A percentile compares a stretch with the other conserved stretches of the same genome.
Conservation (phyloP, 331 rosid genomes). For the Rosa hybrid region DNA sequence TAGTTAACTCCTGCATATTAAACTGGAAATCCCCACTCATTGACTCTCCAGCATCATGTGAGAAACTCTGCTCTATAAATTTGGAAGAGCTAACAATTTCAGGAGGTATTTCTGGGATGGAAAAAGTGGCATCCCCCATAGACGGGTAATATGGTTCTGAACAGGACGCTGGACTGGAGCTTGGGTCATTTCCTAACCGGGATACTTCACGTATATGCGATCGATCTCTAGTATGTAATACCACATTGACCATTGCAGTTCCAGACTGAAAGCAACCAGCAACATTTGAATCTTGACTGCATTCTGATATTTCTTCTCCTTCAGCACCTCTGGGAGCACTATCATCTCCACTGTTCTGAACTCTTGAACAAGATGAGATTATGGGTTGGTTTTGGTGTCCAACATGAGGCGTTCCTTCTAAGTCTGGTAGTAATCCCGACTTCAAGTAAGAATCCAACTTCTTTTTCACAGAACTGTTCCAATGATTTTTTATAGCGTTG, state of each 20-base stretch:
- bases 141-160: conserved; percentile 68
- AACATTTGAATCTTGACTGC: conserved; percentile 79
- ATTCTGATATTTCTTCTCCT: conserved; percentile 78
- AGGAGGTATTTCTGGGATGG: conserved; percentile 48
- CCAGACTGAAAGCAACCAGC: conserved; percentile 44
- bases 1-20: conserved; percentile 48
- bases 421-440: conserved; percentile 77
- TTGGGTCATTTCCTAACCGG: conserved; percentile 47
- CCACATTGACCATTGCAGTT: conserved; percentile 45
- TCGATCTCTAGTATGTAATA: conserved; percentile 50
- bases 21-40: conserved; percentile 44
- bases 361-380: conserved; percentile 58
- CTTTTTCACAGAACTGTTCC: conserved; percentile 99
- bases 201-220: conserved; percentile 48
- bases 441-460: conserved; percentile 96
- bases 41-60: conserved; percentile 51
- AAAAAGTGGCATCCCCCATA: conserved; percentile 57
- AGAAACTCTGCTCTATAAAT: conserved; percentile 52
- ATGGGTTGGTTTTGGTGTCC: conserved; percentile 54
- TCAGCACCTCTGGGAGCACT: conserved; percentile 59
- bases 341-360: conserved; percentile 74
- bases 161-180: conserved; percentile 61
- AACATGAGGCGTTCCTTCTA: conserved; percentile 57
- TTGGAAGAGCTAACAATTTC: conserved; percentile 56
- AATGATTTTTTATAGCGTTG: conserved; percentile 97